Evolutionary conservation across 495 filamentous ascomycete species (phyloP), one percentile per base, ranked within the genome.

Genomic region (Neurospora discreta): DNA sequence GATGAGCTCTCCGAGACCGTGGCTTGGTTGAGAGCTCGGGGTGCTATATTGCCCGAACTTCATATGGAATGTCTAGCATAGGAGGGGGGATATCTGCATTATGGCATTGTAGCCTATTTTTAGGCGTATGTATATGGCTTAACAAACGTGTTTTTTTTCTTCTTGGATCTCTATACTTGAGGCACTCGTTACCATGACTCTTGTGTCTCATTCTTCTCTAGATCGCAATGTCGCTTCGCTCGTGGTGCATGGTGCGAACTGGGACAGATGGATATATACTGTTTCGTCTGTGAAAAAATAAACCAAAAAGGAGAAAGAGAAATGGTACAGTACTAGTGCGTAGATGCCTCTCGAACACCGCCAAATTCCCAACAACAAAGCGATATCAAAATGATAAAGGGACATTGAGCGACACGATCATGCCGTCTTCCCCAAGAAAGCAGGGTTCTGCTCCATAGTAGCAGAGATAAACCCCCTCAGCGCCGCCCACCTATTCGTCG

Each of bases 361-460:
- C 2, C 1, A 18, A 33, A 44, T 0, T 6, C 26, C 13, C 52
- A 60, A 33, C 23, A 43, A 42, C 16, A 11, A 30, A 4, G 52
- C 33, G 15, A 60, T 1, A 0, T 3, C 69, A 40, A 33, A 58
- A 68, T 15, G 33, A 58, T 5, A 5, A 58, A 2, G 20, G 44
- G 1, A 0, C 46, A 58, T 26, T 58, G 0, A 30, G 3, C 23
- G 33, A 18, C 18, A 13, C n/a, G 44, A 36, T 69, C 33, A 65
- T 18, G 20, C 43, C 16, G 69, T 68, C 71, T 78, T 77, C 10
- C 40, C 46, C 68, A 76, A 71, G 78, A 92, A 91, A 10, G 86
- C 89, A 33, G 89, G 88, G 69, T 91, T 91, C 76, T 89, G 88
- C 76, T 93, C 90, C 89, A 91, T 90, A 0, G 89, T 92, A 72